Evolutionary conservation across 306 rosid species (phyloP), one percentile per base, ranked within the genome.

Genomic region (Vicia faba): DNA sequence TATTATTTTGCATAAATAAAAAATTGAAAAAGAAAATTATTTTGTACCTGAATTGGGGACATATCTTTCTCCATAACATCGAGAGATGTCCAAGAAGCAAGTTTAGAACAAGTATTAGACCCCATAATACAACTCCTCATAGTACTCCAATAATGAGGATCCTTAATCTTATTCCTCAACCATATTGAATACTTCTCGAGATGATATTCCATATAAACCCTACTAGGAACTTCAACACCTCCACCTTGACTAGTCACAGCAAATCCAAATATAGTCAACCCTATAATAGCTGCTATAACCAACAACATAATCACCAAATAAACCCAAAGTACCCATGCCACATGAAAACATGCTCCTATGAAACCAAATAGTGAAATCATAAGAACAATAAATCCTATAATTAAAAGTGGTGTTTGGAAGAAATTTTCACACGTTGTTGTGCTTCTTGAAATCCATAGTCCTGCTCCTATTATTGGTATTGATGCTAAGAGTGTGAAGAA

Each of bases 331-430:
- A 93, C 96, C 86, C 95, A 92, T 0, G 87, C 96, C 12, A 92
- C 96, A 53, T 89, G 76, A 38, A 92, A 92, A 25, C 98, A 92
- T 7, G 98, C 95, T 5, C 98, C 98, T 14, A 92, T 78, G 78
- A 92, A 92, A 0, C 98, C 98, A 0, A 92, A 84, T 1, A 92
- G 77, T 5, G 98, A 92, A 8, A 92, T 79, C 36, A 92, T 36
- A 1, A 92, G 83, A 61, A 92, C 89, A 3, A 89, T 75, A 28
- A 92, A 92, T 0, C 98, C 98, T 8, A 92, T 55, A 2, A 86
- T 81, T 1, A 92, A 61, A 15, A 92, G 82, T 38, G 98, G 98
- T 1, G 91, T 85, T 65, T 92, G 98, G 9, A 89, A 84, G 51
- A 86, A 89, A 33, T 72, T 82, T 51, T 78, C 89, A 70, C 98